Base-by-base conservation (phyloP, 164 flowering plant genomes). In the Tetrastigma voinierianum region DNA sequence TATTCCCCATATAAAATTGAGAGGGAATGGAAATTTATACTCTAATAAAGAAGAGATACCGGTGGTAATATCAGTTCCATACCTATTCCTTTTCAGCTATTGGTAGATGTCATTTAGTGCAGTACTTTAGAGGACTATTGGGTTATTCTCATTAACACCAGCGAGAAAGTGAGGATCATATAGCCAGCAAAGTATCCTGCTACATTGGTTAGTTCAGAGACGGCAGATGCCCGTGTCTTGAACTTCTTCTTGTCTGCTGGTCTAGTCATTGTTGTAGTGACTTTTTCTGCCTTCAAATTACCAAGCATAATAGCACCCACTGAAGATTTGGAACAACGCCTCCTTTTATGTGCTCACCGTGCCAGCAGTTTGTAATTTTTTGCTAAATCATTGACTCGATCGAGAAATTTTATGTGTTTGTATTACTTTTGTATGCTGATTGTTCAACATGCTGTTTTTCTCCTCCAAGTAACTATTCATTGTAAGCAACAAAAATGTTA, bases 321-420 rank as follows among this genome's bases (percentile, higher is more conserved):
- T 11, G 71, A 62, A n/a, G 65, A 45, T 48, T 62, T 67, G 1
- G 46, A 24, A 6, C 65, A 20, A 40, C 10, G 54, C 65, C 25
- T 67, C 65, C 24, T 65, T 46, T 51, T 25, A 15, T 23, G 43
- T 14, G 18, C 65, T 52, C 43, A 48, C 7, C 46, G 13, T 7
- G 24, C 15, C 19, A n/a, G n/a, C n/a, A n/a, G n/a, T n/a, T n/a
- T n/a, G n/a, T n/a, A n/a, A n/a, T n/a, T n/a, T n/a, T n/a, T n/a
- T n/a, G n/a, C n/a, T n/a, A n/a, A n/a, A n/a, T n/a, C n/a, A n/a
- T n/a, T n/a, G n/a, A n/a, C n/a, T n/a, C n/a, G n/a, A n/a, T n/a
- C n/a, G n/a, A n/a, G n/a, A n/a, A n/a, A n/a, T n/a, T n/a, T n/a
- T n/a, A n/a, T n/a, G n/a, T n/a, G n/a, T n/a, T n/a, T n/a, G n/a